Conservation (phyloP, 495 filamentous ascomycete species). For the Cairneyella variabilis region DNA sequence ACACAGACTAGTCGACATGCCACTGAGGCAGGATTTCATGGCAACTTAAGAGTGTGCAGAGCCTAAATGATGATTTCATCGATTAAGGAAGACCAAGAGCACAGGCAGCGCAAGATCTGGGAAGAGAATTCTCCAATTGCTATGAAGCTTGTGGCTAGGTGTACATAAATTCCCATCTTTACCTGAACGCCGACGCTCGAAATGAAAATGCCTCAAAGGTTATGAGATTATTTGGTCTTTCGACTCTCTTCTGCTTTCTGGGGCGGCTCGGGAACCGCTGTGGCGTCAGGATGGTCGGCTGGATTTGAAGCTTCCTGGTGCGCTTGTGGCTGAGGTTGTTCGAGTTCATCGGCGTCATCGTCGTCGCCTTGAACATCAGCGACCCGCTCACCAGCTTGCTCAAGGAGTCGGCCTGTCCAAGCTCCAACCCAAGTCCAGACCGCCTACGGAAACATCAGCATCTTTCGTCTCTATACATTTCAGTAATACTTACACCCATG, state of each 20-base stretch:
- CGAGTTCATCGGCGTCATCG: slow-evolving; percentile 63
- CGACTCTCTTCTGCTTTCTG: slow-evolving; percentile 1
- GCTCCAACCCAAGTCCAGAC: slow-evolving; percentile 76
- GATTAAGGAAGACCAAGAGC: no score
- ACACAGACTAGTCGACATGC: slow-evolving; percentile 91
- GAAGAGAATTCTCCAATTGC: no score
- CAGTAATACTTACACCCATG: slow-evolving; percentile 76
- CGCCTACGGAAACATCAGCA: no score
- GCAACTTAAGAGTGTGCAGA: slow-evolving; percentile 92
- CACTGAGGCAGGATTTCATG: slow-evolving; percentile 66
- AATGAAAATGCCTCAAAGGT: not conserved
- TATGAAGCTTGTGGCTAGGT: slow-evolving; percentile 10
- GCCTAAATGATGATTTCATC: not conserved
- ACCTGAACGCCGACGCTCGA: not conserved
- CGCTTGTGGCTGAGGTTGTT: no score
- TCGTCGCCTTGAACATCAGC: slow-evolving; percentile 78
- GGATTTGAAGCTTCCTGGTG: not conserved
- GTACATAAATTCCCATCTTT: not conserved
- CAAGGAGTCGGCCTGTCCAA: slow-evolving; percentile 63
- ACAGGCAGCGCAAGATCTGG: no score
- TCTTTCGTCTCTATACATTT: no score
- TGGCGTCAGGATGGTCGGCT: not conserved
- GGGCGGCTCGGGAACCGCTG: not conserved
- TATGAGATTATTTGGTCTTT: slow-evolving; percentile 13
- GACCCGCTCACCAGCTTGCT: slow-evolving; percentile 72